Base-by-base conservation (phyloP, 495 filamentous ascomycete species). In the Aspergillus nanangensis region DNA sequence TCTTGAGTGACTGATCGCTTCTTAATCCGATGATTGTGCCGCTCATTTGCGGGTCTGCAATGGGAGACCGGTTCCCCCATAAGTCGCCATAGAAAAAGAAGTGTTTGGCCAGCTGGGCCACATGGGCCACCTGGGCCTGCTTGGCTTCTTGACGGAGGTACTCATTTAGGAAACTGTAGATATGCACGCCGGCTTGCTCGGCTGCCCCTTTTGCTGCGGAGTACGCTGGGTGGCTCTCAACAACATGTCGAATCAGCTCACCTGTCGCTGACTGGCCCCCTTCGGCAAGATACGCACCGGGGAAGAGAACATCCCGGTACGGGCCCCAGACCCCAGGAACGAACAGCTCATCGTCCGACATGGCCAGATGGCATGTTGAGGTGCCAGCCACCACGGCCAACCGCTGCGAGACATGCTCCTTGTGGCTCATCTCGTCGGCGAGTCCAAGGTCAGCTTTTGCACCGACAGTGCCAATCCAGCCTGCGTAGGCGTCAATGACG, bases 401-500 rank as follows among this genome's bases (percentile, higher is more conserved):
- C 39, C 93, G 87, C 33, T 82, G 87, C 58, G 95, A 98, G n/a
- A 90, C 92, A 65, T 96, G 91, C 1, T 83, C 77, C 20, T 86
- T 79, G 60, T 94, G 62, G 55, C 78, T 80, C 8, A 90, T 65
- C 17, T 82, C 71, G 13, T 79, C 74, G 21, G 71, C n/a, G n/a
- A n/a, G 63, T 33, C 66, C 70, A 8, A 95, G 72, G 34, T 85
- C 69, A 48, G 95, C 88, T 63, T 96, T 96, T 10, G 93, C 90
- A 41, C 93, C 92, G n/a, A 98, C 93, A 3, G 92, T 96, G 29
- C 93, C 93, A 47, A 98, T 88, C 93, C 93, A 98, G 19, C 93
- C 93, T n/a, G 93, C 93, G 62, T 98, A 98, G 4, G 93, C 92
- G 67, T 98, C 93, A 51, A 98, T 98, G 31, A 98, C 93, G 60